A percentile compares a stretch with the other conserved stretches of the same genome.
phyloP scores from a whole-genome alignment of 768 basidiomycete genomes.

The Antrodiella citrinella region DNA sequence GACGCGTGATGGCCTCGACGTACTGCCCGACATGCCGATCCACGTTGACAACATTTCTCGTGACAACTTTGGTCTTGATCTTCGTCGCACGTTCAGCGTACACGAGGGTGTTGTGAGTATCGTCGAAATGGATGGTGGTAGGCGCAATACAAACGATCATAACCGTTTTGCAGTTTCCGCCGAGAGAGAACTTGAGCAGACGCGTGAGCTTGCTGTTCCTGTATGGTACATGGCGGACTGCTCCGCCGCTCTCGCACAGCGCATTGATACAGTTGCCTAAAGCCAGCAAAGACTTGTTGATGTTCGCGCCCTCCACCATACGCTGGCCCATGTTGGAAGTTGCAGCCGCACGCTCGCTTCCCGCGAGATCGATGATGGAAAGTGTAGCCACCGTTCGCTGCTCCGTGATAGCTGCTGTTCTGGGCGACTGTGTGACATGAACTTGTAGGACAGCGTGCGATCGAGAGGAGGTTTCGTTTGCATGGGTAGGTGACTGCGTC shows the following conservation, averaged over 20 bases:
- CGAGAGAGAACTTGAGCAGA: conserved; percentile 93
- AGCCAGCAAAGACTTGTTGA: conserved; percentile 96
- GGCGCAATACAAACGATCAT: conserved; percentile 99
- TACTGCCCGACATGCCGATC: conserved; percentile 94
- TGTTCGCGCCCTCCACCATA: conserved; percentile 98
- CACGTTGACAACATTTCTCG: conserved; percentile 91
- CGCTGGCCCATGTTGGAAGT: conserved; percentile 97
- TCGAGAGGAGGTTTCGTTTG: conserved; percentile 93
- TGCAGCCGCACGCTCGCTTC: conserved; percentile 93
- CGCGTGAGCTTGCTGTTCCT: conserved; percentile 98
- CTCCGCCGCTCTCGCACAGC: conserved; percentile 88
- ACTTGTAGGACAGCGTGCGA: conserved; percentile 98
- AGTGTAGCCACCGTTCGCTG: conserved; percentile 82
- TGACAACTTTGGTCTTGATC: conserved; percentile 96
- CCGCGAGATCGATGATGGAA: conserved; percentile 96
- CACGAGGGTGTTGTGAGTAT: conserved; percentile 95
- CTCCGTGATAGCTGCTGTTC: conserved; percentile 79
- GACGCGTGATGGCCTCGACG: conserved; percentile 86
- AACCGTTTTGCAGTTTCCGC: conserved; percentile 98
- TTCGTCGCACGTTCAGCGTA: conserved; percentile 98
- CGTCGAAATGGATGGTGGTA: conserved; percentile 92
- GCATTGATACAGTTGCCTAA: conserved; percentile 99
- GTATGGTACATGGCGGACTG: conserved; percentile 87
- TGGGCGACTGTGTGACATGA: conserved; percentile 80
- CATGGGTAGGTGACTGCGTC: conserved; percentile 91